A percentile compares a stretch with the other conserved stretches of the same genome.
These are phyloP conservation scores for Wallacemonas collosoma DNA, from an alignment of 208 protist genomes.

Conservation along the genomic window DNA sequence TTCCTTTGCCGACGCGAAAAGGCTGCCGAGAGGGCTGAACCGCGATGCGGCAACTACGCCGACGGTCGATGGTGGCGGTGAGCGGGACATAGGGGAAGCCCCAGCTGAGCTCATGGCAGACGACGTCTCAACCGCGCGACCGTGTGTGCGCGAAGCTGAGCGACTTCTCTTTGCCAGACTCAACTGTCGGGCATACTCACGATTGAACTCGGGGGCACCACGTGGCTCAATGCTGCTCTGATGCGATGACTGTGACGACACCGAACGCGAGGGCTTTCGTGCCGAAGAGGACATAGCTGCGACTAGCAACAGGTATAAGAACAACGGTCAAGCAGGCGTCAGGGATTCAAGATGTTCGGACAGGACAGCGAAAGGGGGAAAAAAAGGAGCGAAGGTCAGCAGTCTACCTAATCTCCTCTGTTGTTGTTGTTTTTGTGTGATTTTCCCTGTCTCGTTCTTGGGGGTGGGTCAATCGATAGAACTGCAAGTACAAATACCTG, in stretches of 20 bases:
- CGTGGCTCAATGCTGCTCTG: conserved; percentile 64
- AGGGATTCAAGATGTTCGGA: background rate
- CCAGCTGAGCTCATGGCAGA: background rate
- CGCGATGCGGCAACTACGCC: background rate
- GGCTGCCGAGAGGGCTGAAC: conserved; percentile 7
- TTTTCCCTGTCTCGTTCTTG: too few species aligned
- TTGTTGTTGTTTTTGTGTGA: too few species aligned
- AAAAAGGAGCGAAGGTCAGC: conserved; percentile 6
- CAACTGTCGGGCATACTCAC: conserved; percentile 51
- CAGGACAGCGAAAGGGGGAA: background rate
- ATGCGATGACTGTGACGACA: conserved; percentile 46
- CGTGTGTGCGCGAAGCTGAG: conserved; percentile 23
- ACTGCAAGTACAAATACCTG: too few species aligned
- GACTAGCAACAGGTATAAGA: too few species aligned
- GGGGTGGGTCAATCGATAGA: too few species aligned
- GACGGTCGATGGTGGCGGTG: background rate
- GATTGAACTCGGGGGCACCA: conserved; percentile 57
- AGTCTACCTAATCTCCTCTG: background rate
- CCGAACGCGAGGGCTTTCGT: conserved; percentile 1
- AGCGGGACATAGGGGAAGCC: background rate
- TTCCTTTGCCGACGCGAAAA: conserved; percentile 11
- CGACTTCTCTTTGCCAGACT: conserved; percentile 44
- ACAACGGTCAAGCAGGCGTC: too few species aligned
- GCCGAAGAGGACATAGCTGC: background rate
- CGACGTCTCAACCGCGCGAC: background rate